phyloP scores from a whole-genome alignment of 345 rosid genomes.

The Salix udensis region DNA sequence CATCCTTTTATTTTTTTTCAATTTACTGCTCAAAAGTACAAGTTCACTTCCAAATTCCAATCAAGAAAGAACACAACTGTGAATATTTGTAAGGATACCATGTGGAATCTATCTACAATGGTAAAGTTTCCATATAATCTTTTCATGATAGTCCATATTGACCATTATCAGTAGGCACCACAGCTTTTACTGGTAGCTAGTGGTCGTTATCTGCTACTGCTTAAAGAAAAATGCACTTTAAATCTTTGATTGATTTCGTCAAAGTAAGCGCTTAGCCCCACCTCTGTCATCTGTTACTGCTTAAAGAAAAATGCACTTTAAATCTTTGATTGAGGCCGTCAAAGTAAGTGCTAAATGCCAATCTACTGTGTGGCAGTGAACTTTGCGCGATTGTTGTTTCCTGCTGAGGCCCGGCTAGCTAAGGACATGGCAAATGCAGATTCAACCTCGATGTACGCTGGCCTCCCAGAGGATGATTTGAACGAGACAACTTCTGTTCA shows the following conservation, averaged over 20 bases:
- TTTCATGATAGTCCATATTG: no score
- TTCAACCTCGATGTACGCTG: constrained; percentile 15
- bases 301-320: not conserved
- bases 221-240: not conserved
- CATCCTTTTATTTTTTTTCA: not conserved
- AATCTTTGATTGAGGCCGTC: not conserved
- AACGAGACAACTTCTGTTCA: constrained; percentile 28
- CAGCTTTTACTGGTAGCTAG: no score
- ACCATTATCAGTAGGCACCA: no score
- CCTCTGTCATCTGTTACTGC: not conserved
- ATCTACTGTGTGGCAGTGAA: constrained; percentile 31
- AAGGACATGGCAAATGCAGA: constrained; percentile 43
- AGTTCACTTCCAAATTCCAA: not conserved
- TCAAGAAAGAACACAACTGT: not conserved
- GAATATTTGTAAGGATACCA: not conserved
- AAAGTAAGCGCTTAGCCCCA: not conserved
- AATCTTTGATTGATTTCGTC: not conserved
- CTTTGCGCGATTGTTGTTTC: constrained; percentile 39
- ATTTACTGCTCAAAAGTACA: not conserved
- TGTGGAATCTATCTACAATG: no score
- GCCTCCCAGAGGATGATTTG: constrained; percentile 23
- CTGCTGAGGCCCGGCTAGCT: constrained; percentile 45
- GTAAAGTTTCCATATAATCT: no score
- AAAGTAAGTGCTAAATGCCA: not conserved
- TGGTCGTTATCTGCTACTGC: not conserved